Conservation (phyloP, 306 rosid genomes). For the Lathyrus aphaca region DNA sequence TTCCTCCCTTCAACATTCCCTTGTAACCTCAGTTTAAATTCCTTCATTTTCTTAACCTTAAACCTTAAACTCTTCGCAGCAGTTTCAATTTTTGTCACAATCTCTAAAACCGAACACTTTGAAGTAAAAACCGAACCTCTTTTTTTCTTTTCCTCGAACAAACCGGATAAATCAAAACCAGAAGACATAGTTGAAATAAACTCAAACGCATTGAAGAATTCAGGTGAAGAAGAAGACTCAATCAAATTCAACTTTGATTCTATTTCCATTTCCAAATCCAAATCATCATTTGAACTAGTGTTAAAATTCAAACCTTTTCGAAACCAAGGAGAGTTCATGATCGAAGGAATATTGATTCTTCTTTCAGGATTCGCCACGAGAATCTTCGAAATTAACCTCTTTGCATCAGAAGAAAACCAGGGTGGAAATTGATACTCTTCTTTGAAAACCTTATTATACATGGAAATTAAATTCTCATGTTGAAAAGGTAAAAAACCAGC, state of each 20-base stretch:
- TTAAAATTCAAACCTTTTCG: conserved; percentile 40
- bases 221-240: conserved; percentile 51
- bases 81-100: conserved; percentile 59
- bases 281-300: not conserved
- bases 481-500: conserved; percentile 61
- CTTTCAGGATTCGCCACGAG: conserved; percentile 63
- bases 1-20: conserved; percentile 62
- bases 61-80: conserved; percentile 59
- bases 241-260: not conserved
- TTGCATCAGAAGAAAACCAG: conserved; percentile 67
- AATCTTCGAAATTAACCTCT: conserved; percentile 55
- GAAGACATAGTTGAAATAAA: conserved; percentile 78
- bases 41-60: conserved; percentile 53
- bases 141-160: conserved; percentile 39
- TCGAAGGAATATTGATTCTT: conserved; percentile 59
- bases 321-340: conserved; percentile 74
- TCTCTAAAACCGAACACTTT: conserved; percentile 50
- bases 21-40: conserved; percentile 59
- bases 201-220: conserved; percentile 74
- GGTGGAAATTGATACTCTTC: conserved; percentile 69
- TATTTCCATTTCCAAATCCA: not conserved
- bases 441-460: conserved; percentile 69
- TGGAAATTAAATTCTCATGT: conserved; percentile 60
- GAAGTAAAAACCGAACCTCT: conserved; percentile 71
- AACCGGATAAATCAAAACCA: conserved; percentile 21